Conservation (phyloP, 2,329 filamentous ascomycete species). For the Ophiocordyceps robertsii region DNA sequence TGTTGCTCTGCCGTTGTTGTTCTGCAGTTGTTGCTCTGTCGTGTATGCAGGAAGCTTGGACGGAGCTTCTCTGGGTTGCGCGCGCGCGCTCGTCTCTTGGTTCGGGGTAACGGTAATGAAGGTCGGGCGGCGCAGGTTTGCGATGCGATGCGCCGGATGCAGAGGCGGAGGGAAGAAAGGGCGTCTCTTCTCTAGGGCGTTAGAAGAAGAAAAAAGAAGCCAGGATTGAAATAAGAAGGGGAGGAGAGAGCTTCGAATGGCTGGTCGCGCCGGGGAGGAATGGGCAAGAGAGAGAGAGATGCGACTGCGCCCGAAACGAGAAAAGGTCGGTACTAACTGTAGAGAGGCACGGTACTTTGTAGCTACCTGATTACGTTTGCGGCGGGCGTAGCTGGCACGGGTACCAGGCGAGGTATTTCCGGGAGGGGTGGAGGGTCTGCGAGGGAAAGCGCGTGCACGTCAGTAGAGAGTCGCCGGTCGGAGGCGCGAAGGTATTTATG, state of each 20-base stretch:
- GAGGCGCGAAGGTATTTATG: slow-evolving; percentile 33
- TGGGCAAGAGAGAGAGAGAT: neutral
- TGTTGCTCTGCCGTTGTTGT: too few relatives aligned
- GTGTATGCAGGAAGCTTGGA: neutral
- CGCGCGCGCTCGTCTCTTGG: neutral
- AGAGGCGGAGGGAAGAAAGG: neutral
- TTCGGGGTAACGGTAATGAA: neutral
- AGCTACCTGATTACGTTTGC: neutral
- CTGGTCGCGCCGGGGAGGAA: slow-evolving; percentile 6
- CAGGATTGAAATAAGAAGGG: neutral
- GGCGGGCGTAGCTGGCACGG: neutral
- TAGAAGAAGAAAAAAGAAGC: too few relatives aligned
- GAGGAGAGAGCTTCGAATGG: neutral
- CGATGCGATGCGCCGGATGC: neutral
- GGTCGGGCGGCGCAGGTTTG: neutral
- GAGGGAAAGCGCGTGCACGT: slow-evolving; percentile 33
- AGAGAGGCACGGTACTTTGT: neutral
- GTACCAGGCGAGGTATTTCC: slow-evolving; percentile 9
- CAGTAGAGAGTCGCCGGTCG: slow-evolving; percentile 27
- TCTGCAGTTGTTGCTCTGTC: too few relatives aligned
- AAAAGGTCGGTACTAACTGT: neutral
- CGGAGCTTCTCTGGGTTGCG: neutral
- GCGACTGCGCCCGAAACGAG: neutral
- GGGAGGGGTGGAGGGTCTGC: slow-evolving; percentile 20
- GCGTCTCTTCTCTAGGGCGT: neutral